Evolutionary conservation across 164 flowering plant species (phyloP).

Genomic region (Stephania japonica): DNA sequence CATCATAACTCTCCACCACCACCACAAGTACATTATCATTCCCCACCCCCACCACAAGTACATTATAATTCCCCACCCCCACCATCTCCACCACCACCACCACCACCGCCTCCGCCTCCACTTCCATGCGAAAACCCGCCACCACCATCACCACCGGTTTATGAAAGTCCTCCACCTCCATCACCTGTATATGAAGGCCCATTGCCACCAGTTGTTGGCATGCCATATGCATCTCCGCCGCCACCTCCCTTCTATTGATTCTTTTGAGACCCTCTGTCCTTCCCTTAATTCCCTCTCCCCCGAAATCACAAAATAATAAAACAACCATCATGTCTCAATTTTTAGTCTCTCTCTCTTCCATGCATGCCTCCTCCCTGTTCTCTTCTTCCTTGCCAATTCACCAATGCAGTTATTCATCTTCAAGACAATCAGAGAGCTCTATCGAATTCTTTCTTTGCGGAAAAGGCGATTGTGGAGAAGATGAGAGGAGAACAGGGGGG

Average conservation of each 20-base stretch:
- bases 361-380: not conserved
- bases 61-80: not conserved
- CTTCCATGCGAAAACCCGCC: not conserved
- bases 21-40: too few species aligned
- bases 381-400: not conserved
- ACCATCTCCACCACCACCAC: not conserved
- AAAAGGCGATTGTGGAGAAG: not conserved
- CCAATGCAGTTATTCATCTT: not conserved
- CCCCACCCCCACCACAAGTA: not conserved
- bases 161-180: slow-evolving; percentile 23
- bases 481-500: not conserved
- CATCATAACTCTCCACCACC: too few species aligned
- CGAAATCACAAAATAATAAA: slow-evolving; percentile 8
- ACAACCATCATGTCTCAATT: not conserved
- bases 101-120: not conserved
- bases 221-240: slow-evolving; percentile 11
- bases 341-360: slow-evolving; percentile 11
- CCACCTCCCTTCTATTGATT: slow-evolving; percentile 37
- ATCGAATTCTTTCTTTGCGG: not conserved
- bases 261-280: slow-evolving; percentile 52
- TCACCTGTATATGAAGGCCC: slow-evolving; percentile 8
- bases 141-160: not conserved
- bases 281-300: slow-evolving; percentile 18
- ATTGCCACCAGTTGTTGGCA: slow-evolving; percentile 9
- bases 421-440: not conserved